A percentile compares a stretch with the other conserved stretches of the same genome.
Evolutionary conservation across 768 basidiomycete genomes (phyloP).

Genomic region (Hirschioporus abietinus): DNA sequence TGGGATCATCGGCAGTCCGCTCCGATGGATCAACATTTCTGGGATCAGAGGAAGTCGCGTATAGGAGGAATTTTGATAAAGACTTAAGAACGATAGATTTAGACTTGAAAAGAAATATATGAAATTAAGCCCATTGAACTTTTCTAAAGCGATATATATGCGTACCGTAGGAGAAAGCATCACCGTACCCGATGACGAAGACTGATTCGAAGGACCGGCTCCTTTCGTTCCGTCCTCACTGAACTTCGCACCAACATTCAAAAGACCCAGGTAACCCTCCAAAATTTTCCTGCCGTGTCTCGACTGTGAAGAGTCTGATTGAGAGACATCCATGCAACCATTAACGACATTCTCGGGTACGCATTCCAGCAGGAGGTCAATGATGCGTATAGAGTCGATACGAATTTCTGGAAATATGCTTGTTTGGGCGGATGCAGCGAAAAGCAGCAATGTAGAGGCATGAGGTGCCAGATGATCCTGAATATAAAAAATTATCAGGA

Average conservation of each 20-base stretch:
- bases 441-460: slow-evolving; percentile 69
- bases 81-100: slow-evolving; percentile 74
- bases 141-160: not conserved
- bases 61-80: slow-evolving; percentile 58
- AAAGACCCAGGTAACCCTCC: slow-evolving; percentile 75
- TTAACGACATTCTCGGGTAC: slow-evolving; percentile 63
- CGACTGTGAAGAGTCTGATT: slow-evolving; percentile 2
- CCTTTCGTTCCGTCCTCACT: slow-evolving; percentile 47
- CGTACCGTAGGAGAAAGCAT: slow-evolving; percentile 60
- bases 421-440: slow-evolving; percentile 85
- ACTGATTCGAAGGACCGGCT: not conserved
- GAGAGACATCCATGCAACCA: slow-evolving; percentile 52
- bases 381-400: slow-evolving; percentile 78
- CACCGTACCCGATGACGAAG: slow-evolving; percentile 43
- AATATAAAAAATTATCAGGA: not conserved
- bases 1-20: slow-evolving; percentile 17
- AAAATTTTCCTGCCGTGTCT: slow-evolving; percentile 58
- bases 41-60: slow-evolving; percentile 30
- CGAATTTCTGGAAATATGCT: slow-evolving; percentile 95
- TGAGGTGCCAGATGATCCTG: slow-evolving; percentile 75
- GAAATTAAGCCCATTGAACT: not conserved
- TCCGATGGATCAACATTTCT: slow-evolving; percentile 16
- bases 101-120: slow-evolving; percentile 42
- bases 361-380: slow-evolving; percentile 67
- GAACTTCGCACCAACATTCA: slow-evolving; percentile 63